Evolutionary conservation across 2,329 filamentous ascomycete species (phyloP), one percentile per base, ranked within the genome.

Genomic region (Byssothecium circinans): DNA sequence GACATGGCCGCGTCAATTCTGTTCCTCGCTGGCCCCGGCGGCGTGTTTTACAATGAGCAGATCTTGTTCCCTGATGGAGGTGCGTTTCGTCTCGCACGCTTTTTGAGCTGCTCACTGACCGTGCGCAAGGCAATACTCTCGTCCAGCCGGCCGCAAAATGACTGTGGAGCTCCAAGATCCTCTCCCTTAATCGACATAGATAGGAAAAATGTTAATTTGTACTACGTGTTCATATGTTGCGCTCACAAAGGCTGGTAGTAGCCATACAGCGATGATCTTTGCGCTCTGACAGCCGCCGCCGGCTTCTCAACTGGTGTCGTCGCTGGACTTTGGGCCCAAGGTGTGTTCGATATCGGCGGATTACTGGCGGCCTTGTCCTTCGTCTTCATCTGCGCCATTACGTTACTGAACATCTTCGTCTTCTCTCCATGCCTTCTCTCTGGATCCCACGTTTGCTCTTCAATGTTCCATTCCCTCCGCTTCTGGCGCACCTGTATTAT

Each of bases 11-110:
- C 75, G 2, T 77, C 75, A 3, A 73, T 79, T 4, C 59, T 81
- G 39, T 75, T 81, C 53, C 62, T 81, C 33, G 78, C 77, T 30
- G 76, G 79, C 0, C 74, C 71, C 23, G 77, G 76, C 22, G 78
- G 78, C 2, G 55, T 75, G 0, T 81, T 80, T 52, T 75, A 79
- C 50, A 81, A 81, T 35, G 76, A 78, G 37, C 78, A 81, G 60
- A 74, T 80, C 25, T 47, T 81, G 36, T 78, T 78, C 53, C 77
- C 76, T 12, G 77, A 80, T 59, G 78, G 77, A 34, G 64, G 66
- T 43, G 61, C 8, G 39, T 49, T n/a, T 25, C 7, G 8, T 3
- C 25, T 38, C 36, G 22, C 8, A 12, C 35, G 10, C 23, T 40
- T 50, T 61, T 54, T 19, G 20, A 17, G 3, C 39, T 15, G 25